A percentile compares a stretch with the other conserved stretches of the same genome.
Evolutionary conservation across 176 grass and related monocot genomes (phyloP).

Genomic region (Aegilops sharonensis): DNA sequence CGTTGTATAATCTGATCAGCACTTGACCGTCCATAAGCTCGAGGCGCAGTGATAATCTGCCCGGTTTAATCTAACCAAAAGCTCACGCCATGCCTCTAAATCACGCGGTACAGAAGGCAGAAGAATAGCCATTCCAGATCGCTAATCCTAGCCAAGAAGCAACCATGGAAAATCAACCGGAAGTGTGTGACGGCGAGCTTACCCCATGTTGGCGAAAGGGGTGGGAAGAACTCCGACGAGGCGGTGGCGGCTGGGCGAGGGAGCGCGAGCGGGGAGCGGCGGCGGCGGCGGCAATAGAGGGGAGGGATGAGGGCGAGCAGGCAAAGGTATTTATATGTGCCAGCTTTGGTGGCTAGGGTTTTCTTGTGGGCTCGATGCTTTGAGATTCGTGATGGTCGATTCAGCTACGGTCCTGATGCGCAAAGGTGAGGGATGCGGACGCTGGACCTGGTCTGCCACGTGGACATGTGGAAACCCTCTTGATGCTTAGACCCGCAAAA

Average conservation of each 20-base stretch:
- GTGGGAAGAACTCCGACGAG: constrained; percentile 13
- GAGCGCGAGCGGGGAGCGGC: constrained; percentile 29
- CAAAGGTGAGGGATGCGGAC: neutral
- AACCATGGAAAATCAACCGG: neutral
- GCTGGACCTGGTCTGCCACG: constrained; percentile 17
- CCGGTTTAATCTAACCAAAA: neutral
- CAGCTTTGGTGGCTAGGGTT: constrained; percentile 32
- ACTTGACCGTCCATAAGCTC: constrained; percentile 64
- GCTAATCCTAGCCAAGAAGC: neutral
- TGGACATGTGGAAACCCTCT: neutral
- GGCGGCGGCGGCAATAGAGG: constrained; percentile 30
- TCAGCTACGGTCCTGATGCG: constrained; percentile 12
- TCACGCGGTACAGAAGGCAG: neutral
- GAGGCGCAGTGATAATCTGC: neutral
- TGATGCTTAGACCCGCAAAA: too few species aligned
- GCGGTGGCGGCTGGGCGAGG: neutral
- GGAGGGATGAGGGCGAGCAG: neutral
- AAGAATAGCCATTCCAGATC: neutral
- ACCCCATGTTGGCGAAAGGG: constrained; percentile 49
- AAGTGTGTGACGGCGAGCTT: neutral
- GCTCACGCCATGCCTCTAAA: neutral
- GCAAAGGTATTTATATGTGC: constrained; percentile 18
- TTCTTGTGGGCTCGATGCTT: neutral
- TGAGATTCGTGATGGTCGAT: constrained; percentile 7
- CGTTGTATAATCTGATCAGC: constrained; percentile 49